A percentile compares a stretch with the other conserved stretches of the same genome.
Evolutionary conservation across 177 flowering plant genomes (phyloP).

Genomic region (Telopea speciosissima): DNA sequence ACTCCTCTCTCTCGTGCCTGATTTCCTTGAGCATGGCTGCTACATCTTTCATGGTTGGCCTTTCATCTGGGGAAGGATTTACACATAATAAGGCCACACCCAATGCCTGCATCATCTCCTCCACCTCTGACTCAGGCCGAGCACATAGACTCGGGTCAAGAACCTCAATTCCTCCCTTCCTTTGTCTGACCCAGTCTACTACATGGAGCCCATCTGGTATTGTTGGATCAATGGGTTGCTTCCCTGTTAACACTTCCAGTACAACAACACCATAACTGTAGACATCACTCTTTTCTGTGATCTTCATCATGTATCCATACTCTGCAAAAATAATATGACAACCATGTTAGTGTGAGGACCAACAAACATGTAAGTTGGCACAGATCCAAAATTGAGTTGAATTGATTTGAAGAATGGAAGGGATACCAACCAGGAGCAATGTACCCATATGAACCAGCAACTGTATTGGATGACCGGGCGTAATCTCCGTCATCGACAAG

Average conservation of each 20-base stretch:
- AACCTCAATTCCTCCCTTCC: constrained; percentile 45
- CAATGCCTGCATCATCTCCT: constrained; percentile 74
- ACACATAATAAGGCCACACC: constrained; percentile 82
- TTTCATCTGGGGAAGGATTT: constrained; percentile 56
- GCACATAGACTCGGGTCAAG: constrained; percentile 40
- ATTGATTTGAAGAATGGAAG: background rate
- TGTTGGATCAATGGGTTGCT: constrained; percentile 90
- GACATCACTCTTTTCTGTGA: constrained; percentile 89
- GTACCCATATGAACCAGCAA: constrained; percentile 90
- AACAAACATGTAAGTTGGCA: background rate
- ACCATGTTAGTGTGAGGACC: background rate
- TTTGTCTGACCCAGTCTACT: constrained; percentile 80
- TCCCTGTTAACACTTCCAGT: constrained; percentile 80
- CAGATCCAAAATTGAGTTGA: background rate
- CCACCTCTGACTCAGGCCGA: constrained; percentile 52
- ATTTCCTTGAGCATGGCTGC: constrained; percentile 87
- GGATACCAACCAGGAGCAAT: constrained; percentile 74
- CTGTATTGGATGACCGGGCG: constrained; percentile 62
- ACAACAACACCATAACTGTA: constrained; percentile 88
- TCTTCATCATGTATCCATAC: constrained; percentile 80
- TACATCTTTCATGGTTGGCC: constrained; percentile 89
- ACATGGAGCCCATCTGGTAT: constrained; percentile 81
- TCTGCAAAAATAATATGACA: constrained; percentile 36
- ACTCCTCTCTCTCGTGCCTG: constrained; percentile 56
- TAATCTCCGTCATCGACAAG: constrained; percentile 66